These are phyloP conservation scores for Metschnikowia borealis DNA, from an alignment of 805 yeast species.

Conservation along the genomic window DNA sequence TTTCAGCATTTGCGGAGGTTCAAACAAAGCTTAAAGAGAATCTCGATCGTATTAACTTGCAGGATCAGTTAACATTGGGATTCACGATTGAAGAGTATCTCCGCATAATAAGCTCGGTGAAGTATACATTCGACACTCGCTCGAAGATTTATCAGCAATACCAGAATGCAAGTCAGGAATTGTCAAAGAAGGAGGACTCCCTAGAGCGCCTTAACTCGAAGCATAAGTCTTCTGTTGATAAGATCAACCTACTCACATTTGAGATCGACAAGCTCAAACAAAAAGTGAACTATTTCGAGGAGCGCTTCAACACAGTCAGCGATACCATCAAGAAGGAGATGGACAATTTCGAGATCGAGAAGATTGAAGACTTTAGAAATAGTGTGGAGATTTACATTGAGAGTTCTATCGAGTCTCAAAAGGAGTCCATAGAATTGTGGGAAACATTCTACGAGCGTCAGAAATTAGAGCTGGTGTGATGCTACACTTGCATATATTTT, in stretches of 20 bases:
- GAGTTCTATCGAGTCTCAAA: constrained; percentile 86
- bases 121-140: constrained; percentile 71
- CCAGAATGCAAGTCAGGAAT: constrained; percentile 42
- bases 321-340: constrained; percentile 66
- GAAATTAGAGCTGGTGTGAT: constrained; percentile 16
- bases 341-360: constrained; percentile 65
- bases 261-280: constrained; percentile 58
- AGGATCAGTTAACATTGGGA: constrained; percentile 82
- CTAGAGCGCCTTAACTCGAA: constrained; percentile 42
- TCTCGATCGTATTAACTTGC: constrained; percentile 72
- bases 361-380: constrained; percentile 78
- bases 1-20: constrained; percentile 66
- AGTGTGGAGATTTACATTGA: constrained; percentile 88
- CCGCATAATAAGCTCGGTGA: constrained; percentile 70
- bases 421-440: constrained; percentile 85
- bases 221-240: constrained; percentile 56
- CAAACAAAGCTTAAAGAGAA: constrained; percentile 69
- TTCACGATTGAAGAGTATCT: constrained; percentile 84
- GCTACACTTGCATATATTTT: neutral
- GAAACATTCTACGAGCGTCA: constrained; percentile 74
- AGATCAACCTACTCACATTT: constrained; percentile 49
- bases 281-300: constrained; percentile 50
- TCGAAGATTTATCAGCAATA: constrained; percentile 46
- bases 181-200: constrained; percentile 43
- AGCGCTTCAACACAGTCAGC: constrained; percentile 60